Evolutionary conservation across 805 yeast genomes (phyloP), one percentile per base, ranked within the genome.

Genomic region (Kluyveromyces starmeri): DNA sequence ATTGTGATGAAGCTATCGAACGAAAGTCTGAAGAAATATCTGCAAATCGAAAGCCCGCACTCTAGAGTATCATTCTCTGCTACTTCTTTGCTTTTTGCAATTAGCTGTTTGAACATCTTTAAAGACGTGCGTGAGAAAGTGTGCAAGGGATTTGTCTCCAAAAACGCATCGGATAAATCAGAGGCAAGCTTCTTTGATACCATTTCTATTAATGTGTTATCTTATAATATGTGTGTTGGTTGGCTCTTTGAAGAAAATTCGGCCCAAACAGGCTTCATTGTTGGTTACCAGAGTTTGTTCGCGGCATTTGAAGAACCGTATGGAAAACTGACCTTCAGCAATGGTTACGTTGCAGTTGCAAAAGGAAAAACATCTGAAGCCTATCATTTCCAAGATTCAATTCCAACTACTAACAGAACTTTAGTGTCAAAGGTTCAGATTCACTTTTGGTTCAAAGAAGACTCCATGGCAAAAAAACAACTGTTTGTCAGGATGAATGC

Each of bases 241-340:
- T 84, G 95, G 86, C 51, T 81, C 4, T 81, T 80, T 50, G 76
- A 71, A n/a, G 51, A 49, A 11, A 47, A 48, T 5, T 54, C 53
- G 4, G 40, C 49, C 2, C 67, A 65, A 15, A 85, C 85, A 0
- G 96, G 96, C 8, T 49, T 84, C n/a, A 76, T 82, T 24, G 41
- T 75, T 20, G 96, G 96, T 0, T 83, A 81, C 36, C 84, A 83
- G 43, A 62, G 77, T 12, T 71, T 84, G 14, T 81, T 77, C 41
- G 75, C 84, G 2, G 71, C 76, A 0, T 68, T 78, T 15, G 78
- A 76, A 29, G 70, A 71, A 12, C 64, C 64, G 7, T 56, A 73
- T 26, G 94, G 94, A 2, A 77, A 78, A 42, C 61, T 84, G 25
- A 71, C 85, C 0, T 61, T 84, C 37, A 64, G 72, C 34, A 82